These are phyloP conservation scores for Zarea fungicola DNA, from an alignment of 2,329 filamentous ascomycete species.

Conservation along the genomic window DNA sequence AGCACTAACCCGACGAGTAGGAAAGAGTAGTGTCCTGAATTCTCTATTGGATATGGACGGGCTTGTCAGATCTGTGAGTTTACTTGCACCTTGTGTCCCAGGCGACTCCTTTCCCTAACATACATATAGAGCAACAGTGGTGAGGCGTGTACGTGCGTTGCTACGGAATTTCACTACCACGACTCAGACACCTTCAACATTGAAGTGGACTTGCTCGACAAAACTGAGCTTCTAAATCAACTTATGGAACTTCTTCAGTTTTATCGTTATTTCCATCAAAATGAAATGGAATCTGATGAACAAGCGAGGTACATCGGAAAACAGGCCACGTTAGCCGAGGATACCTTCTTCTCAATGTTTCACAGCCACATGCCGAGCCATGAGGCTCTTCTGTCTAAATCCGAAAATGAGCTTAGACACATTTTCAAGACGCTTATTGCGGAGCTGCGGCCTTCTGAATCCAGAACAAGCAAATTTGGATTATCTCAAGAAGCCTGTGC, in stretches of 20 bases:
- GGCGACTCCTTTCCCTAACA: not conserved
- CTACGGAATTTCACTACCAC: conserved; percentile 41
- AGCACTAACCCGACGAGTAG: conserved; percentile 18
- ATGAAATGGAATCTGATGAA: conserved; percentile 18
- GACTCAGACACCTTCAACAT: conserved; percentile 27
- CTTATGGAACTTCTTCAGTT: conserved; percentile 29
- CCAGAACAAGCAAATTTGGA: conserved; percentile 17
- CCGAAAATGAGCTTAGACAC: conserved; percentile 13
- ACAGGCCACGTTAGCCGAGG: conserved; percentile 28
- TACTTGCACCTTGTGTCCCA: not conserved
- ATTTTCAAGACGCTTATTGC: not conserved
- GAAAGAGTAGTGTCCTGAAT: conserved; percentile 46
- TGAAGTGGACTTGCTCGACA: conserved; percentile 28
- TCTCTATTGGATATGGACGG: conserved; percentile 37
- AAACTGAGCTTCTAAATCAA: conserved; percentile 28
- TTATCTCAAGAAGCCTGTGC: conserved; percentile 28
- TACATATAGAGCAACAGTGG: conserved; percentile 37
- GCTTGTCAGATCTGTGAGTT: conserved; percentile 38
- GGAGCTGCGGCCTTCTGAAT: not conserved
- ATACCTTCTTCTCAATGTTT: conserved; percentile 36
- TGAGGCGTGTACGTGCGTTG: conserved; percentile 42
- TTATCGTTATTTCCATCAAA: conserved; percentile 32
- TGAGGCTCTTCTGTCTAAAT: conserved; percentile 15
- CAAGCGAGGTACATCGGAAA: conserved; percentile 22
- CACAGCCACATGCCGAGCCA: conserved; percentile 18